Evolutionary conservation across 768 basidiomycete species (phyloP).

Genomic region (Mycena indigotica): DNA sequence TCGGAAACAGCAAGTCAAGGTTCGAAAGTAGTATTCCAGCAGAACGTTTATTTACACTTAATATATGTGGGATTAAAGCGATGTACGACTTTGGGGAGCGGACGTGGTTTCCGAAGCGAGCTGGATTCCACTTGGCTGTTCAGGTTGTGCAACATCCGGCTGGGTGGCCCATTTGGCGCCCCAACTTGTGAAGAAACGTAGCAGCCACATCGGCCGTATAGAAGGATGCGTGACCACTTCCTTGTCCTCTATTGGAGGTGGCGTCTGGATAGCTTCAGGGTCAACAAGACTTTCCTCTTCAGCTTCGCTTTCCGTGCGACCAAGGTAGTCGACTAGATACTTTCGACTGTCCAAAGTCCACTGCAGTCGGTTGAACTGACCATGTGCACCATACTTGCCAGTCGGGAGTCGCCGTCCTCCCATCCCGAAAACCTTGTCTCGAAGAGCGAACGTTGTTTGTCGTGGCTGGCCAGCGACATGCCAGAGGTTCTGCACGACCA

Average conservation of each 20-base stretch:
- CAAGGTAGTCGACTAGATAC: conserved; percentile 64
- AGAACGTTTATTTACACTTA: conserved; percentile 16
- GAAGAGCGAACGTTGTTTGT: conserved; percentile 62
- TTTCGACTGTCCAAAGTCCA: conserved; percentile 68
- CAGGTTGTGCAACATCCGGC: background rate
- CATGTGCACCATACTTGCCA: conserved; percentile 59
- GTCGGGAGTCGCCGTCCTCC: conserved; percentile 51
- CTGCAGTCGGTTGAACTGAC: conserved; percentile 64
- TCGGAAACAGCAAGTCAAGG: conserved; percentile 71
- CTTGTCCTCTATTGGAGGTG: conserved; percentile 47
- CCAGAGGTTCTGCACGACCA: conserved; percentile 68
- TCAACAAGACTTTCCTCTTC: conserved; percentile 61
- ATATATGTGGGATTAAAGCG: conserved; percentile 19
- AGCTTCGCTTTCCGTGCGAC: conserved; percentile 75
- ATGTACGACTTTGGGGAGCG: background rate
- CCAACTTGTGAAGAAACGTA: conserved; percentile 79
- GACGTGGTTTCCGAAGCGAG: background rate
- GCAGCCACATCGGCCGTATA: conserved; percentile 76
- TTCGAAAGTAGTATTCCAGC: conserved; percentile 45
- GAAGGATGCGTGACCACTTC: conserved; percentile 58
- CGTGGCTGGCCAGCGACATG: conserved; percentile 61
- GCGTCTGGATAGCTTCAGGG: conserved; percentile 25
- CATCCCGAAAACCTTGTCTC: conserved; percentile 69
- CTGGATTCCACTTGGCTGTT: background rate
- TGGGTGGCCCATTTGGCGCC: conserved; percentile 57